These are phyloP conservation scores for Diutina scorzettiae DNA, from an alignment of 1,139 yeast species.

Conservation along the genomic window DNA sequence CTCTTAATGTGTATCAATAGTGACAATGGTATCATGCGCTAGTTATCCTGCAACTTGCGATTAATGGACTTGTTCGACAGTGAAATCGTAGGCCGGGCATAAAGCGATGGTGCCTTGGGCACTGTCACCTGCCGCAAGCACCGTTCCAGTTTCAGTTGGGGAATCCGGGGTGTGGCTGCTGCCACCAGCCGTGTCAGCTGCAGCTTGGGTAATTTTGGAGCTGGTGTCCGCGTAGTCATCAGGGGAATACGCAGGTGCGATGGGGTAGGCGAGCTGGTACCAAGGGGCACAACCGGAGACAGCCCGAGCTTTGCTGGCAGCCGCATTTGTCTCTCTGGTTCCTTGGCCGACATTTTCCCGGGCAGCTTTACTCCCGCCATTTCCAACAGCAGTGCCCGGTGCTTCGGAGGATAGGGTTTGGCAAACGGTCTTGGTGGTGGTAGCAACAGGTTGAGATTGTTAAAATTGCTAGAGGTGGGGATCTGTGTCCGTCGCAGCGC, in stretches of 20 bases:
- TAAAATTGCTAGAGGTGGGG: not conserved
- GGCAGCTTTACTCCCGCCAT: conserved; percentile 1
- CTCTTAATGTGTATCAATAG: not conserved
- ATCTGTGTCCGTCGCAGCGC: not conserved
- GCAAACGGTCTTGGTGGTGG: not conserved
- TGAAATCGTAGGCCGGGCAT: conserved; percentile 3
- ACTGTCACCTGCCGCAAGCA: not conserved
- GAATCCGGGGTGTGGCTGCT: not conserved
- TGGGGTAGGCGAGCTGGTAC: not conserved
- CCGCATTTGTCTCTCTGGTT: not conserved
- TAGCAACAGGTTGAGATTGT: not conserved
- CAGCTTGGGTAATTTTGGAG: not conserved
- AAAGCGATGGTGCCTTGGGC: not conserved
- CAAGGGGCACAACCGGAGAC: not conserved
- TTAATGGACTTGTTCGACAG: conserved; percentile 3
- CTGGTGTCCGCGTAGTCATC: not conserved
- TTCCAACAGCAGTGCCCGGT: not conserved
- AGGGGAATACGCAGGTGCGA: not conserved
- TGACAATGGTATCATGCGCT: not conserved
- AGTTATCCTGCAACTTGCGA: not conserved
- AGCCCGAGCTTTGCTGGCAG: not conserved
- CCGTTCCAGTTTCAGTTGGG: conserved; percentile 2
- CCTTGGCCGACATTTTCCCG: not conserved
- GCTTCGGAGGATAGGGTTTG: not conserved
- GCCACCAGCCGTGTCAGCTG: not conserved